Evolutionary conservation across 345 rosid species (phyloP), one percentile per base, ranked within the genome.

Genomic region (Salix udensis): DNA sequence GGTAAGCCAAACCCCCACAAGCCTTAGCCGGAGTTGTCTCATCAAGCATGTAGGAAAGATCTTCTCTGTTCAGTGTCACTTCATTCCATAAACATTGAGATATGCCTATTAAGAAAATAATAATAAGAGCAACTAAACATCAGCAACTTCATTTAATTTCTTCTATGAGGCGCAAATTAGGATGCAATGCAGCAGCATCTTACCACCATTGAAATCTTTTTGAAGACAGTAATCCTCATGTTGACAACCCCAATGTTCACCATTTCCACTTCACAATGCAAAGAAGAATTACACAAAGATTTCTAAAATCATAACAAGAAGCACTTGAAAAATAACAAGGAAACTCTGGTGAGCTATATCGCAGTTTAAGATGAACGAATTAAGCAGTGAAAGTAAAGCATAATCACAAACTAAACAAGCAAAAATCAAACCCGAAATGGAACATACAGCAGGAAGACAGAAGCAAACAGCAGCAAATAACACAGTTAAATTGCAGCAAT

Each of bases 11-110:
- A 81, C 91, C 93, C 68, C 87, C 91, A 76, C 98, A 96, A 11
- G 90, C 94, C 89, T 90, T 96, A 67, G 89, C 87, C 0, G 99
- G 98, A 16, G 98, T 96, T 65, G 93, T 83, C 81, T 81, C 93
- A 66, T 92, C 94, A 76, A 88, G 88, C 92, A 91, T 89, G 83
- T 89, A 90, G 21, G 98, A 92, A 61, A 88, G 85, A 84, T 94
- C 93, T 78, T 94, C 99, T 76, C 87, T 89, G 68, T 91, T 93
- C 67, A 89, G 79, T 61, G 87, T 18, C 75, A 89, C 93, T 81
- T 91, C 88, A 82, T 86, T 87, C 70, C 88, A 90, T 24, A 78
- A 44, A 81, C 84, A 68, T 31, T 77, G 77, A 28, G 88, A 67
- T 52, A 71, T 60, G 16, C 64, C 90, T 84, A 74, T 64, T 36